Percentiles rank a stretch among this genome's conserved stretches.
Conservation (phyloP, 768 basidiomycete genomes). For the Podaxis sp. region DNA sequence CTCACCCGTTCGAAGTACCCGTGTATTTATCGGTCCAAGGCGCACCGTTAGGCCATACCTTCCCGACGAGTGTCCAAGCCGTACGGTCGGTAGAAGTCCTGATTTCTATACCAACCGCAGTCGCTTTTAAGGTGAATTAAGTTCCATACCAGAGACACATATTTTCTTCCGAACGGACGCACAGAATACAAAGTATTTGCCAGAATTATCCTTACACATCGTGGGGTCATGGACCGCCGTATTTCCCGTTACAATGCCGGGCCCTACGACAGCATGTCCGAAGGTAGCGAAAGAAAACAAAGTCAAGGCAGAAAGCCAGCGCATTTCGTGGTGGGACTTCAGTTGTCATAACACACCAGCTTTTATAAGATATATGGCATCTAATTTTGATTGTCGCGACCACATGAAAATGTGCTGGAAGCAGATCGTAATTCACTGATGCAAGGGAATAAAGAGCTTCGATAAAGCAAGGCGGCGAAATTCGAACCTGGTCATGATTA, state of each 20-base stretch:
- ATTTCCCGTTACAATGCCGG: conserved; percentile 38
- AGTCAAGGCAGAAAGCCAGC: conserved; percentile 16
- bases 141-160: background rate
- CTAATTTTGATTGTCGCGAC: background rate
- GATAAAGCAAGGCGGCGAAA: conserved; percentile 8
- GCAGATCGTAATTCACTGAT: background rate
- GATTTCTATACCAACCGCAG: conserved; percentile 48
- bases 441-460: background rate
- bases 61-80: conserved; percentile 44
- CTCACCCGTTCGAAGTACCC: conserved; percentile 44
- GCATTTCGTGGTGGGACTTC: conserved; percentile 36
- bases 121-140: conserved; percentile 29
- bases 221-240: conserved; percentile 48
- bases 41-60: conserved; percentile 51
- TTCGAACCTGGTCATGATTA: conserved; percentile 7
- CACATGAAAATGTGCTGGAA: background rate
- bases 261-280: conserved; percentile 32
- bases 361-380: background rate
- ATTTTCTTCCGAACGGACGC: conserved; percentile 16
- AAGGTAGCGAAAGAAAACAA: conserved; percentile 19
- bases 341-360: background rate
- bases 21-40: conserved; percentile 51
- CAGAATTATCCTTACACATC: conserved; percentile 47
- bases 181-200: conserved; percentile 52
- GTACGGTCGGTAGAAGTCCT: conserved; percentile 48